phyloP scores from a whole-genome alignment of 352 stramenopile species.

The Salisapilia sapeloensis region DNA sequence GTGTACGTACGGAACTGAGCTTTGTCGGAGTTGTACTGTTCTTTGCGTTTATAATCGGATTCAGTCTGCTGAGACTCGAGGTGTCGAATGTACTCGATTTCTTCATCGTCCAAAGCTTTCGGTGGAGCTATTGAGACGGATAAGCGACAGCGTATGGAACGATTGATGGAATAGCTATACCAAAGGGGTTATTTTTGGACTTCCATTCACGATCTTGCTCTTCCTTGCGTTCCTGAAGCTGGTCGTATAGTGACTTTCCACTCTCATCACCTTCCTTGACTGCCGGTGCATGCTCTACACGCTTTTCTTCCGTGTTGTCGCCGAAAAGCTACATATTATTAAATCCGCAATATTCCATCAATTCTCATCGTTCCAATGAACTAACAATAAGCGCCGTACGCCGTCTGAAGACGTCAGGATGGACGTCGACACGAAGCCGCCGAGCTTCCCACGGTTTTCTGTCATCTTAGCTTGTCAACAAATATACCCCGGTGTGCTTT shows the following conservation, averaged over 20 bases:
- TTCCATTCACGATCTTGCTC: slow-evolving; percentile 79
- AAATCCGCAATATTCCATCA: not conserved
- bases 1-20: slow-evolving; percentile 40
- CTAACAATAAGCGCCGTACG: slow-evolving; percentile 12
- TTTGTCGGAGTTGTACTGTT: slow-evolving; percentile 58
- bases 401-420: slow-evolving; percentile 74
- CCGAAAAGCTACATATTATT: slow-evolving; percentile 49
- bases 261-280: slow-evolving; percentile 14
- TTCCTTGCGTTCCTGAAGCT: slow-evolving; percentile 57
- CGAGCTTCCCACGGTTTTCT: slow-evolving; percentile 17
- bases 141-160: not conserved
- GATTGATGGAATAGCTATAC: slow-evolving; percentile 10
- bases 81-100: slow-evolving; percentile 67
- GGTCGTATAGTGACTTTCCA: slow-evolving; percentile 60
- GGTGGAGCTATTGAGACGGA: slow-evolving; percentile 26
- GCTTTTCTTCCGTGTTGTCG: slow-evolving; percentile 72
- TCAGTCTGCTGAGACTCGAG: slow-evolving; percentile 39
- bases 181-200: slow-evolving; percentile 80
- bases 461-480: too few relatives aligned
- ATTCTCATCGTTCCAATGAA: not conserved
- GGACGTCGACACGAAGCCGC: slow-evolving; percentile 69
- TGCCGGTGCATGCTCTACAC: slow-evolving; percentile 45
- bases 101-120: slow-evolving; percentile 75
- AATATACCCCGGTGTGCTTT: too few relatives aligned
- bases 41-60: slow-evolving; percentile 23